phyloP scores from a whole-genome alignment of 441 rosid genomes.

The Francoa sonchifolia region DNA sequence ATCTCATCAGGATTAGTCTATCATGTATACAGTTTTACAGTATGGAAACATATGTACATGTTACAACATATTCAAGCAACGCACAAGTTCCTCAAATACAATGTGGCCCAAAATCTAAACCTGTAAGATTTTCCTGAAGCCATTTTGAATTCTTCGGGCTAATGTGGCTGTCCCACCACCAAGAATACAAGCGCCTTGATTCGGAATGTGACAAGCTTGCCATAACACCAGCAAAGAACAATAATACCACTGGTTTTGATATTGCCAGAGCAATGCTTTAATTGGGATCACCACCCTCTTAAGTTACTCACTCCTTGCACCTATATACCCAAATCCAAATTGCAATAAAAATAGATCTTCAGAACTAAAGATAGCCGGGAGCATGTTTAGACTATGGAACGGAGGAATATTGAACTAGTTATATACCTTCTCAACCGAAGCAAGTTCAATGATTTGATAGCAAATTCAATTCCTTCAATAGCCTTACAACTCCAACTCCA shows the following conservation, averaged over 20 bases:
- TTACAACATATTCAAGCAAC: too few relatives aligned
- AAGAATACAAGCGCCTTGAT: conserved; percentile 46
- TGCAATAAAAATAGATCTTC: too few relatives aligned
- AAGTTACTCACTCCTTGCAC: conserved; percentile 16
- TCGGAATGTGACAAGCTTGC: conserved; percentile 33
- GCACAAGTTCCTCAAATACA: too few relatives aligned
- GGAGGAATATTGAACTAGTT: not conserved
- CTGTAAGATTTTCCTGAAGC: conserved; percentile 85
- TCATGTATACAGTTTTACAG: too few relatives aligned
- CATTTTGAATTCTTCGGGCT: conserved; percentile 76
- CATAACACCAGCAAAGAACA: conserved; percentile 33
- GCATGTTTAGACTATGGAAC: conserved; percentile 5
- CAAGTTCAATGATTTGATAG: conserved; percentile 7
- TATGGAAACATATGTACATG: too few relatives aligned
- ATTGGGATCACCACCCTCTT: conserved; percentile 10
- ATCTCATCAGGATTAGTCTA: too few relatives aligned
- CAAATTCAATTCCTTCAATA: conserved; percentile 12
- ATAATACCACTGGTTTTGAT: conserved; percentile 29
- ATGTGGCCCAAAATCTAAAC: conserved; percentile 15
- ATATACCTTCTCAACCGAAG: conserved; percentile 15
- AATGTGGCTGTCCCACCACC: conserved; percentile 89
- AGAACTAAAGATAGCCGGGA: too few relatives aligned
- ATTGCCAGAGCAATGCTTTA: conserved; percentile 37
- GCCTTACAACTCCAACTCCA: conserved; percentile 12
- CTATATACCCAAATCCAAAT: too few relatives aligned